These are phyloP conservation scores for Hypoxylon lienhwacheense DNA, from an alignment of 495 filamentous ascomycete species.

Conservation along the genomic window DNA sequence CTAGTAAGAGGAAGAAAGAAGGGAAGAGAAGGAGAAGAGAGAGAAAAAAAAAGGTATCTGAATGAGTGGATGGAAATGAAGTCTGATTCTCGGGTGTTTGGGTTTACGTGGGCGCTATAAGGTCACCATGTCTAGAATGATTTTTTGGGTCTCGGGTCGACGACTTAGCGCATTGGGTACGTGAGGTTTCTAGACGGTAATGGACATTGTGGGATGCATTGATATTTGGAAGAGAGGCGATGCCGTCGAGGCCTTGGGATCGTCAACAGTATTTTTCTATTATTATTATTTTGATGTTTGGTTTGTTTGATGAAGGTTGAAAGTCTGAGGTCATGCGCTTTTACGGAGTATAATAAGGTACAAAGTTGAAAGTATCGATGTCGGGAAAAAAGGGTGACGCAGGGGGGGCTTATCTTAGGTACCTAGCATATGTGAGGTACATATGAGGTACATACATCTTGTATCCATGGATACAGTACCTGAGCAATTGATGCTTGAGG, in stretches of 20 bases:
- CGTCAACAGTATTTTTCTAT: slow-evolving; percentile 3
- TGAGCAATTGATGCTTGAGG: no score
- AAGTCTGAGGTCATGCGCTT: slow-evolving; percentile 18
- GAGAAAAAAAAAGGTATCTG: slow-evolving; percentile 9
- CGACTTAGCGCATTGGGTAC: background rate
- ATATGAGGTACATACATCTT: background rate
- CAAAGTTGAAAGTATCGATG: no score
- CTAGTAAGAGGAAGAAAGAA: background rate
- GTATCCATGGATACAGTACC: background rate
- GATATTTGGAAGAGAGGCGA: background rate
- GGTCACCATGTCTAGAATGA: slow-evolving; percentile 23
- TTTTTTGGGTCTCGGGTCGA: background rate
- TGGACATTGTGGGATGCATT: slow-evolving; percentile 4
- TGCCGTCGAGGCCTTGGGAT: slow-evolving; percentile 5
- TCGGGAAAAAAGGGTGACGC: slow-evolving; percentile 25
- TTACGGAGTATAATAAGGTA: no score
- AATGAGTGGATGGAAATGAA: slow-evolving; percentile 25
- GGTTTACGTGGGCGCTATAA: slow-evolving; percentile 28
- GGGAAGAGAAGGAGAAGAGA: background rate
- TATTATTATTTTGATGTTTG: no score
- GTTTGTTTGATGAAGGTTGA: slow-evolving; percentile 23
- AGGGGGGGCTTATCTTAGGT: slow-evolving; percentile 7
- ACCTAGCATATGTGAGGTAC: background rate
- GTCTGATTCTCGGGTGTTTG: slow-evolving; percentile 1
- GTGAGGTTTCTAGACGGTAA: background rate